Evolutionary conservation across 2,329 filamentous ascomycete genomes (phyloP), one percentile per base, ranked within the genome.

Genomic region (Ophiostoma pallidulum): DNA sequence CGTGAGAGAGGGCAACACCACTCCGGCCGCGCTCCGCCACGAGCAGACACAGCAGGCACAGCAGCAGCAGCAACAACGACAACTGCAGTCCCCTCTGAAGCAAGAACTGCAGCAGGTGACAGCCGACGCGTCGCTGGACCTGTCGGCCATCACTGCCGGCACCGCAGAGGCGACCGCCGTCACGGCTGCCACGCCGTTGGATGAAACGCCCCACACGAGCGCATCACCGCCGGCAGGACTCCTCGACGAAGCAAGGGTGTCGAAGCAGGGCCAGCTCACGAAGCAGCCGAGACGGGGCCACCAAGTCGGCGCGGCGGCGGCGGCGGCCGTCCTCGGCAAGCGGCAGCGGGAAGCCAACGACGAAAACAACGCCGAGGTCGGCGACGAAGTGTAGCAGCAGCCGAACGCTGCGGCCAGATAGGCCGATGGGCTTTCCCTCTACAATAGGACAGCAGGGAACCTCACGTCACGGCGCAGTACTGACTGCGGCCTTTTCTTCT

Each of bases 201-300:
- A 10, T 3, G 31, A 47, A 8, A 48, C 46, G n/a, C 46, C 46
- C n/a, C 33, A 39, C 19, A 43, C 35, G 18, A 39, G 40, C 9
- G 40, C 35, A 2, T 43, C 33, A 26, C 33, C 33, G 18, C 40
- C 33, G 8, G 40, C 41, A 3, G 40, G 18, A 14, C 40, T 26
- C 6, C 3, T 8, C 8, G 37, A 14, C 4, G 45, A 41, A 16
- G 29, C n/a, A n/a, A 35, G 13, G 6, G 8, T 22, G 5, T 18
- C 2, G 22, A 5, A 10, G 14, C 32, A 5, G 18, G 6, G 19
- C 5, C 36, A 22, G 18, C 36, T 10, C 8, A 16, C 32, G 9
- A 12, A 14, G 22, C n/a, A 12, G 24, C 33, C 24, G 10, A 5
- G 24, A 10, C 24, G 10, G 24, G 24, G 24, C 24, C 24, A 28